Conservation (phyloP, 2,329 filamentous ascomycete species). For the Phialophora verrucosa region DNA sequence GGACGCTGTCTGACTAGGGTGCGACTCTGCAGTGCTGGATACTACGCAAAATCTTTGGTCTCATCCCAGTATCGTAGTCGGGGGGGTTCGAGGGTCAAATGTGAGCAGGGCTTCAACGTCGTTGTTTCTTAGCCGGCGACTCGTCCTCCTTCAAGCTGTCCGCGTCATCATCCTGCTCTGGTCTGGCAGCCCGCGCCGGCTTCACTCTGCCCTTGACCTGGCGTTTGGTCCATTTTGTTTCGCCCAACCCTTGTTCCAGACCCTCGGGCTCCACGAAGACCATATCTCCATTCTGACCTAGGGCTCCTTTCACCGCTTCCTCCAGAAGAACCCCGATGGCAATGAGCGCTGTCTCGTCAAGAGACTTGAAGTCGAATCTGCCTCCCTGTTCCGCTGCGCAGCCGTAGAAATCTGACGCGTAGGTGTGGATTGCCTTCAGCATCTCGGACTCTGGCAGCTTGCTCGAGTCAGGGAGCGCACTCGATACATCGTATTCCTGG, state of each 20-base stretch:
- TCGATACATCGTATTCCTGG: constrained; percentile 59
- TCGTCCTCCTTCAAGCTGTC: constrained; percentile 26
- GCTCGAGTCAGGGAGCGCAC: constrained; percentile 40
- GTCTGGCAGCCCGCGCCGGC: constrained; percentile 3
- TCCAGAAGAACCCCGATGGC: constrained; percentile 66
- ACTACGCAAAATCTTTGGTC: not conserved
- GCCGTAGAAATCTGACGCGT: constrained; percentile 62
- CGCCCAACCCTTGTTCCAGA: constrained; percentile 28
- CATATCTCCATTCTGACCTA: constrained; percentile 65
- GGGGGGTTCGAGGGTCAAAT: not conserved
- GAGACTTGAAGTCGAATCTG: constrained; percentile 54
- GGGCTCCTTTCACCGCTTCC: constrained; percentile 57
- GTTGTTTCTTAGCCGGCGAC: constrained; percentile 29
- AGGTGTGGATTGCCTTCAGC: constrained; percentile 62
- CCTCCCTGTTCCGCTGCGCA: constrained; percentile 44
- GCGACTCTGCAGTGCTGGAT: not conserved
- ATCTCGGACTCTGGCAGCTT: constrained; percentile 62
- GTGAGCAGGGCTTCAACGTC: constrained; percentile 20
- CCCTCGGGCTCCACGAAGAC: constrained; percentile 60
- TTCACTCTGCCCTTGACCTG: constrained; percentile 38
- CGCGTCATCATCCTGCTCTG: constrained; percentile 30
- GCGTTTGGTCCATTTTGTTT: constrained; percentile 31
- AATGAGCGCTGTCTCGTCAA: constrained; percentile 68
- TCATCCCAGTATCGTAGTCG: not conserved
- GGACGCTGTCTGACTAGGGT: not conserved